Base-by-base conservation (phyloP, 176 grass and related monocot species). In the Oryza punctata region DNA sequence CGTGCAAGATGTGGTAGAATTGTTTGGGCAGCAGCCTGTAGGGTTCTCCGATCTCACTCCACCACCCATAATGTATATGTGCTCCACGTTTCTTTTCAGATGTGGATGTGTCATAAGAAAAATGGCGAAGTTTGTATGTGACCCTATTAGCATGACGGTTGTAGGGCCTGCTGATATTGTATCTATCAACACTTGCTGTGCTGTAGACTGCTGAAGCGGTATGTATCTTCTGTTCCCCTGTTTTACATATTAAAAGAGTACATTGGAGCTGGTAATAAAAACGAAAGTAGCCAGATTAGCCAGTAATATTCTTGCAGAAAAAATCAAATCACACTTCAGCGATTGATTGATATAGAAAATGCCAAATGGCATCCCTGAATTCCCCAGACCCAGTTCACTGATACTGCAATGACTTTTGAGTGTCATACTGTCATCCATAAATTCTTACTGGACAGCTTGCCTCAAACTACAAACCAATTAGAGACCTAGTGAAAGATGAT, bases 41-140 rank as follows among this genome's bases (percentile, higher is more conserved):
- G 92, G 95, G 26, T 98, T 95, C 72, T 89, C 86, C 1, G 89
- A 91, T 74, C 87, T 91, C 54, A 98, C 88, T 4, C 92, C 89
- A 21, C 95, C 95, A 25, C 95, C 95, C 95, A 98, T 98, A 64
- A 94, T 82, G 77, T 93, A 98, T 85, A 98, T 98, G 73, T 91
- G 95, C 67, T 98, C 87, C 27, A 98, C 90, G 32, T 95, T 94
- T 69, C 19, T 81, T 85, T 91, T 98, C 29, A 98, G 49, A 24
- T 90, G 81, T 16, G 88, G 90, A 54, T 93, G 73, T 72, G 88
- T 81, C 95, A 97, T 91, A 76, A 97, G 86, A 79, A 95, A 91
- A 18, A 98, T 59, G 16, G 88, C 89, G 3, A 98, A 87, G 69
- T 98, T 98, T 1, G 95, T 98, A 63, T 93, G 89, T 37, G 82